Percentiles rank a stretch among this genome's conserved stretches.
phyloP scores from a whole-genome alignment of 1,139 yeast species.

The Taphrina betulina region DNA sequence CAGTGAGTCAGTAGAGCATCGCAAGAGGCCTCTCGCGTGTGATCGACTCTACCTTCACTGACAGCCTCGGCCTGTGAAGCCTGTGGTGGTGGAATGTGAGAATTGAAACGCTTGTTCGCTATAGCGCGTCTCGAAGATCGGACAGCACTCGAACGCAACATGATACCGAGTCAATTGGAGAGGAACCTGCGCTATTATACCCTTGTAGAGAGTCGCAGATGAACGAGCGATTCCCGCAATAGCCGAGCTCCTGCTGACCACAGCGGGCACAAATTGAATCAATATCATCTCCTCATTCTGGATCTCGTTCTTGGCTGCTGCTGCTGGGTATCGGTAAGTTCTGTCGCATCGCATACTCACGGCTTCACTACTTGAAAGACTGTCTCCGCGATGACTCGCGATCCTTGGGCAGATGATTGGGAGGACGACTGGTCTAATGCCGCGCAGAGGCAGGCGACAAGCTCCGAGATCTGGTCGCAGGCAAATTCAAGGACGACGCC shows the following conservation, averaged over 20 bases:
- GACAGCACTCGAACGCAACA: slow-evolving; percentile 4
- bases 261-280: too few species aligned
- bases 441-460: slow-evolving; percentile 1
- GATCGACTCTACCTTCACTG: slow-evolving; percentile 2
- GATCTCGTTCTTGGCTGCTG: too few species aligned
- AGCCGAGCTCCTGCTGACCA: too few species aligned
- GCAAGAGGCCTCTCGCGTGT: neutral
- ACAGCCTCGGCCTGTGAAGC: slow-evolving; percentile 15
- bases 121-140: neutral
- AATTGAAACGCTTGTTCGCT: slow-evolving; percentile 11
- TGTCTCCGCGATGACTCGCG: slow-evolving; percentile 23
- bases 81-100: slow-evolving; percentile 23
- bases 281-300: too few species aligned
- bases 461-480: slow-evolving; percentile 20
- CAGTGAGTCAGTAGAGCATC: neutral
- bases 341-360: too few species aligned
- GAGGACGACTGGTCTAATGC: slow-evolving; percentile 29
- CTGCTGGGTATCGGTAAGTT: too few species aligned
- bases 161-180: neutral
- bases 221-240: too few species aligned
- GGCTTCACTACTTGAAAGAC: too few species aligned
- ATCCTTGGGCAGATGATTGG: slow-evolving; percentile 31
- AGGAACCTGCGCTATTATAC: too few species aligned
- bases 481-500: slow-evolving; percentile 9
- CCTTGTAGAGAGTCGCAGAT: too few species aligned